Base-by-base conservation (phyloP, 2,329 filamentous ascomycete genomes). In the Botrytis galanthina region DNA sequence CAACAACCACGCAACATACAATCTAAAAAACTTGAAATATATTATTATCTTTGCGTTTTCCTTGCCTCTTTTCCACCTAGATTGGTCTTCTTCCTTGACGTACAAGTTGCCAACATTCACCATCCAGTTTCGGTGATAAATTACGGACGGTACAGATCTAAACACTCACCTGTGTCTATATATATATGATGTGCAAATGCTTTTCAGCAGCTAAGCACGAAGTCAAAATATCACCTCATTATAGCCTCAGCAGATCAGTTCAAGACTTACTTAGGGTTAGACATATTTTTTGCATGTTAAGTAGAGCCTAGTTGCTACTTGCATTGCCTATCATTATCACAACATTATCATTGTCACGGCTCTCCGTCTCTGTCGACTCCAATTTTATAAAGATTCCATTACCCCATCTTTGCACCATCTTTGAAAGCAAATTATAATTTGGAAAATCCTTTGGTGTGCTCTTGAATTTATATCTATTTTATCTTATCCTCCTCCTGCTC, bases 181-280 rank as follows among this genome's bases (percentile, higher is more conserved):
- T 42, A 42, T 39, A 42, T n/a, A 51, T 66, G 35, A 42, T 42
- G 48, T 51, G 39, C 16, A 42, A 42, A n/a, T n/a, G 10, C 48
- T 32, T 68, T 29, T 57, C 66, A 26, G 66, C 48, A 32, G 18
- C 48, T 42, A 57, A 29, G 48, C 48, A 68, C n/a, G 48, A 57
- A 68, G 35, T 42, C 26, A 57, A 20, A 57, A 42, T 57, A 68
- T 68, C 48, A 68, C 66, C 66, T 68, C 66, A 57, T 57, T 37
- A 68, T 57, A 35, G 22, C 64, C 48, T 68, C 64, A 68, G 64
- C 46, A 54, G 64, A 68, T 68, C 64, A 48, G 22, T 57, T n/a
- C 64, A 42, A 68, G 64, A 39, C 37, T n/a, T 54, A 42, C 51
- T 57, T 29, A 7, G 6, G 51, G 6, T 57, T 57, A 57, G 51